Evolutionary conservation across 768 basidiomycete species (phyloP).

Genomic region (Agrocybe pediades): DNA sequence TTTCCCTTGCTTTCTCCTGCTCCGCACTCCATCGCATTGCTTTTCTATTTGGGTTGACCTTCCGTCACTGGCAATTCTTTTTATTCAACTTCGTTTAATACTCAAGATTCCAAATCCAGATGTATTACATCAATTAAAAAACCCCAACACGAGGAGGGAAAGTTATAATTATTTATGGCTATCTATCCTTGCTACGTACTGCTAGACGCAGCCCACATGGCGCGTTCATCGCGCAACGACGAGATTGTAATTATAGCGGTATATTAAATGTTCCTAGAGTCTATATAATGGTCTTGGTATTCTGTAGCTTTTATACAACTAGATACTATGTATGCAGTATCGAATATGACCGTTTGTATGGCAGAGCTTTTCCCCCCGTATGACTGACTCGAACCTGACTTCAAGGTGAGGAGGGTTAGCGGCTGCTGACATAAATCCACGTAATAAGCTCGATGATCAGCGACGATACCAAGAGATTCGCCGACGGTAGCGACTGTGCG

Average conservation of each 20-base stretch:
- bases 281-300: not conserved
- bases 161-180: slow-evolving; percentile 10
- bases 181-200: slow-evolving; percentile 9
- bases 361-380: too few species aligned
- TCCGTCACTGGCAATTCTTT: slow-evolving; percentile 9
- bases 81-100: slow-evolving; percentile 12
- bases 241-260: not conserved
- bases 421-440: too few species aligned
- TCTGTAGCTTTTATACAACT: not conserved
- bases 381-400: too few species aligned
- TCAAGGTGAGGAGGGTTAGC: too few species aligned
- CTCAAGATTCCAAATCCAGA: slow-evolving; percentile 6
- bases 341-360: not conserved
- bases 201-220: slow-evolving; percentile 7
- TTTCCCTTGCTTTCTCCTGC: slow-evolving; percentile 2
- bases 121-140: slow-evolving; percentile 10
- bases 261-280: not conserved
- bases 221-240: not conserved
- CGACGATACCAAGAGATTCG: slow-evolving; percentile 11
- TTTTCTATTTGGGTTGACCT: slow-evolving; percentile 12
- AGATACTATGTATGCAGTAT: not conserved
- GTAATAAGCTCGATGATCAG: slow-evolving; percentile 16
- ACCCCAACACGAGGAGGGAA: slow-evolving; percentile 5
- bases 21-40: slow-evolving; percentile 3
- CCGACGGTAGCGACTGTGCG: slow-evolving; percentile 15